phyloP scores from a whole-genome alignment of 768 basidiomycete species.

The Macrolepiota albuminosa region DNA sequence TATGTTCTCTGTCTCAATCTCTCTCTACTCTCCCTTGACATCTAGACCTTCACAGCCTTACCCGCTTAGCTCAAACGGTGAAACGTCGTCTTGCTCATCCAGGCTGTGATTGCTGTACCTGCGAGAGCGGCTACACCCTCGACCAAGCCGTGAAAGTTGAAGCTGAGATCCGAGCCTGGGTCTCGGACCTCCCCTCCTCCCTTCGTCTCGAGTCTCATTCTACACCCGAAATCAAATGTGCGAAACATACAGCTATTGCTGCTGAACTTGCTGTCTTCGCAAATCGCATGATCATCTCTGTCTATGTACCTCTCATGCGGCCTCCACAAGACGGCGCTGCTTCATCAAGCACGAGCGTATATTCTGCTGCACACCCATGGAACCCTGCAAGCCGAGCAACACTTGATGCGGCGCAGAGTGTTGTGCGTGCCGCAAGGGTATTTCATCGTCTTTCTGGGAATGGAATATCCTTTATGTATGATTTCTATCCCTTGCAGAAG shows the following conservation, averaged over 20 bases:
- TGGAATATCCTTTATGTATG: constrained; percentile 31
- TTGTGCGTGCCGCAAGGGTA: constrained; percentile 48
- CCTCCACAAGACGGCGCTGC: constrained; percentile 6
- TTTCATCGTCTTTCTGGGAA: constrained; percentile 29
- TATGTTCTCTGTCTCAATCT: constrained; percentile 26
- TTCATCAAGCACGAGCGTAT: constrained; percentile 7
- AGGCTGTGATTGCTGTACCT: constrained; percentile 19
- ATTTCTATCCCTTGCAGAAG: constrained; percentile 56
- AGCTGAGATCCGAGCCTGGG: constrained; percentile 49
- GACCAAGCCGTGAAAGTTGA: constrained; percentile 61
- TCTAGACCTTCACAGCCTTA: constrained; percentile 35
- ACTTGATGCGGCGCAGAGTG: constrained; percentile 60
- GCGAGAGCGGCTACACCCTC: constrained; percentile 45
- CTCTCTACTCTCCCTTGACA: constrained; percentile 2
- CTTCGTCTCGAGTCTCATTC: constrained; percentile 30
- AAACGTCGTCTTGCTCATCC: constrained; percentile 44
- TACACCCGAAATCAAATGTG: constrained; percentile 32
- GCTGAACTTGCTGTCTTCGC: constrained; percentile 51
- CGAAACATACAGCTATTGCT: constrained; percentile 41
- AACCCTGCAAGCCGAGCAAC: constrained; percentile 54
- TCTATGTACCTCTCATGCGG: constrained; percentile 65
- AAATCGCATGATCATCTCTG: constrained; percentile 55
- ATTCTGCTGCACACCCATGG: constrained; percentile 24
- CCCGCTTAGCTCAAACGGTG: constrained; percentile 58
- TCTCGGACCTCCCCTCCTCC: constrained; percentile 43